phyloP scores from a whole-genome alignment of 192 early-diverging fungal species.

The Dissophora globulifera region DNA sequence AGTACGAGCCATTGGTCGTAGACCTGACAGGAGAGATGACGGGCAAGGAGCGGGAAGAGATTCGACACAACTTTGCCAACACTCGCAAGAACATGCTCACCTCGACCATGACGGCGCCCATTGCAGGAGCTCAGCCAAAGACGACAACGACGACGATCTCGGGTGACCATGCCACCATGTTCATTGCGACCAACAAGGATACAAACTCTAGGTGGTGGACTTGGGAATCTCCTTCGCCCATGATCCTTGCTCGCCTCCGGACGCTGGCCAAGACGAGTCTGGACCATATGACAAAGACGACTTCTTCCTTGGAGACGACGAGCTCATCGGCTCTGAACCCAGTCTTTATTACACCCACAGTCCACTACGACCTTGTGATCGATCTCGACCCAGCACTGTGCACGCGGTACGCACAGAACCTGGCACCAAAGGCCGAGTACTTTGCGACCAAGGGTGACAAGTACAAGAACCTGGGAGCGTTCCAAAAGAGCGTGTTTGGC shows the following conservation, averaged over 20 bases:
- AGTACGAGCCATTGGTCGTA: constrained; percentile 79
- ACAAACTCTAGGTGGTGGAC: constrained; percentile 69
- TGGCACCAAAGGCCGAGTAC: constrained; percentile 64
- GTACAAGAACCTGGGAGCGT: constrained; percentile 77
- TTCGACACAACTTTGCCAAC: constrained; percentile 67
- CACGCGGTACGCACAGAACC: constrained; percentile 69
- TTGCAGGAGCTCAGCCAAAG: constrained; percentile 15
- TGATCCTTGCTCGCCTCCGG: constrained; percentile 70
- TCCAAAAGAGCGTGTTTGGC: constrained; percentile 61
- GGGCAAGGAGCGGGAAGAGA: constrained; percentile 54
- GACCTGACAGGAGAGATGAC: constrained; percentile 77
- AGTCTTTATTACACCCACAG: constrained; percentile 83
- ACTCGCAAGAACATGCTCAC: constrained; percentile 54
- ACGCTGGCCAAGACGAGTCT: constrained; percentile 73
- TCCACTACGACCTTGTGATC: constrained; percentile 83
- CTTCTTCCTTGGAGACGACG: constrained; percentile 27
- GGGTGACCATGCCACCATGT: constrained; percentile 65
- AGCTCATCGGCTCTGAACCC: constrained; percentile 56
- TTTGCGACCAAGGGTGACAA: constrained; percentile 61
- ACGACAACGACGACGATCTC: constrained; percentile 37
- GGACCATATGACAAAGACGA: constrained; percentile 35
- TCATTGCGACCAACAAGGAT: constrained; percentile 75
- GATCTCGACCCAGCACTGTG: constrained; percentile 68
- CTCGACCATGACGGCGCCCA: constrained; percentile 2
- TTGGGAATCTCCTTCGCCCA: constrained; percentile 59